Evolutionary conservation across 345 rosid species (phyloP).

Genomic region (Diplotaxis tenuifolia): DNA sequence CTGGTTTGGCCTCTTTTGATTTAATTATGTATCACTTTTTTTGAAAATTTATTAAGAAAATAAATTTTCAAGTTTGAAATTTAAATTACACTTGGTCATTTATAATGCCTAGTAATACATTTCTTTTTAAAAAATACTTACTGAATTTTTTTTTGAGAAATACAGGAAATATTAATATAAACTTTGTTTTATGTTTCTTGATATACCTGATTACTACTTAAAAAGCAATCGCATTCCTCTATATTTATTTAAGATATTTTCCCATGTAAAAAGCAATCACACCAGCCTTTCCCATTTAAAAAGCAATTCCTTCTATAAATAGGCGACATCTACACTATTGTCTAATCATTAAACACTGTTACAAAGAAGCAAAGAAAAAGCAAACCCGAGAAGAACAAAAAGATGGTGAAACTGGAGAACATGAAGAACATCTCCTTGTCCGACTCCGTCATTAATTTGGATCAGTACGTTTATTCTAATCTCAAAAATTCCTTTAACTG

Average conservation of each 20-base stretch:
- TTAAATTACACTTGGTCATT: too few species aligned
- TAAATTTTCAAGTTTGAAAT: too few species aligned
- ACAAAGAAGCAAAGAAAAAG: not conserved
- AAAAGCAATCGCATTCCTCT: not conserved
- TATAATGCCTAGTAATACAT: too few species aligned
- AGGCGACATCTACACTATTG: constrained; percentile 24
- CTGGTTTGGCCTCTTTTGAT: too few species aligned
- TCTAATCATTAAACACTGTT: constrained; percentile 32
- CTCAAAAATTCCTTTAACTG: not conserved
- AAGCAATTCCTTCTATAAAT: constrained; percentile 23
- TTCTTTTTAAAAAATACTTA: too few species aligned
- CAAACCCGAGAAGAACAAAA: constrained; percentile 1
- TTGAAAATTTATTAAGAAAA: too few species aligned
- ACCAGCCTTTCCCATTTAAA: not conserved
- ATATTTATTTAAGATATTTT: not conserved
- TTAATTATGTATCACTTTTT: too few species aligned
- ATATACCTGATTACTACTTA: not conserved
- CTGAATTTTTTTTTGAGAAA: too few species aligned
- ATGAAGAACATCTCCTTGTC: constrained; percentile 25
- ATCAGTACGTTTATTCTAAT: constrained; percentile 28
- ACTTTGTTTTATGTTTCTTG: not conserved
- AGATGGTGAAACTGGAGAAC: constrained; percentile 36
- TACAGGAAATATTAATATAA: too few species aligned
- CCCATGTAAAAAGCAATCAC: not conserved
- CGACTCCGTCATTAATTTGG: constrained; percentile 31